Evolutionary conservation across 805 yeast genomes (phyloP).

Genomic region (Wickerhamia fluorescens): DNA sequence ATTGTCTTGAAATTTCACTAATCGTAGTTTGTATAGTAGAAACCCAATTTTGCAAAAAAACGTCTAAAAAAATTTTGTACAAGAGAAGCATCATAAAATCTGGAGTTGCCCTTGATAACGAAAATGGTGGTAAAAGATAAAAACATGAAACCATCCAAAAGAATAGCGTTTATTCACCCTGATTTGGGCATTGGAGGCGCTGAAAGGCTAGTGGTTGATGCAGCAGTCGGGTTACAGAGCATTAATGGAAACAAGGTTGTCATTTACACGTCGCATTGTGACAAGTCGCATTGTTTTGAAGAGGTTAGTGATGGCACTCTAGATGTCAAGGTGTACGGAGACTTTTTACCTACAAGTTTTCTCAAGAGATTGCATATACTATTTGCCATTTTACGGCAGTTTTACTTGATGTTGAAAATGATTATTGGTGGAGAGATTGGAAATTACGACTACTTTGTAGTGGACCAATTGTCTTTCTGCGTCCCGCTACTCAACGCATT

Average conservation of each 20-base stretch:
- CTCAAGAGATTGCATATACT: conserved; percentile 66
- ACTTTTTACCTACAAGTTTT: conserved; percentile 68
- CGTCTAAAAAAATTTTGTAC: no score
- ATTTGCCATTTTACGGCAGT: conserved; percentile 78
- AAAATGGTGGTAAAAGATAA: no score
- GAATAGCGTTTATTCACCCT: conserved; percentile 85
- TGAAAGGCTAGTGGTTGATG: conserved; percentile 92
- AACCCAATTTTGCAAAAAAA: no score
- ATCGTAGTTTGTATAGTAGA: no score
- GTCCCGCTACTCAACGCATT: conserved; percentile 59
- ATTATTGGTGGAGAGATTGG: conserved; percentile 43
- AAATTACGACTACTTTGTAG: conserved; percentile 63
- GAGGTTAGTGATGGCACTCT: conserved; percentile 61
- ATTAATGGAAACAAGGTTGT: conserved; percentile 44
- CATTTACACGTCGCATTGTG: conserved; percentile 88
- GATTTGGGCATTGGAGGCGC: conserved; percentile 98
- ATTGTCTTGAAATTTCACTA: no score
- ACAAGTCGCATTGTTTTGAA: conserved; percentile 80
- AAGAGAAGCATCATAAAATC: no score
- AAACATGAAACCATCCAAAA: conserved; percentile 17
- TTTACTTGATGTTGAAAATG: conserved; percentile 47
- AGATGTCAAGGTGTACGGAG: conserved; percentile 71
- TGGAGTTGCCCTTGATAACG: no score
- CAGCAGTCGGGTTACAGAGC: conserved; percentile 79
- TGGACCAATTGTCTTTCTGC: conserved; percentile 85